phyloP scores from a whole-genome alignment of 2,329 filamentous ascomycete genomes.

The Diplodia mutila region DNA sequence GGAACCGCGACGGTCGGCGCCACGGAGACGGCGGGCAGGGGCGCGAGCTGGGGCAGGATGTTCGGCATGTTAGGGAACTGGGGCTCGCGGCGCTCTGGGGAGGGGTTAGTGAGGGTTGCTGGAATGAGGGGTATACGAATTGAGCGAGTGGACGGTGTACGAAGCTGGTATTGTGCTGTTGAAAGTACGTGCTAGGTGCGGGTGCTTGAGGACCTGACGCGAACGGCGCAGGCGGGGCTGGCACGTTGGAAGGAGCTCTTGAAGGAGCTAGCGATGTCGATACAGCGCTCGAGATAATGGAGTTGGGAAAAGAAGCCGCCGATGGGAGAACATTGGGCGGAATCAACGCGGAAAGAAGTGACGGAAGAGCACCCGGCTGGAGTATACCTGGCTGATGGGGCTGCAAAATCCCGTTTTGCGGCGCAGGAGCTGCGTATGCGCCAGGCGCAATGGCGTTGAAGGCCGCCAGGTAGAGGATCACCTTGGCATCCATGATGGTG shows the following conservation, averaged over 20 bases:
- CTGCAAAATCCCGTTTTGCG: background rate
- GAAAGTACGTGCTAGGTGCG: background rate
- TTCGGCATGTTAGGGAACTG: background rate
- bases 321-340: background rate
- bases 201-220: constrained; percentile 10
- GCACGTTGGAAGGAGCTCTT: background rate
- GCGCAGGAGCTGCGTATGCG: background rate
- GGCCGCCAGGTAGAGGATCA: constrained; percentile 18
- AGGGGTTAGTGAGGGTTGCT: background rate
- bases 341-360: background rate
- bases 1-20: background rate
- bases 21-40: background rate
- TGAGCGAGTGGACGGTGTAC: background rate
- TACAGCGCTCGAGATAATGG: background rate
- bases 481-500: constrained; percentile 14
- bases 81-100: background rate
- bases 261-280: background rate
- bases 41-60: background rate
- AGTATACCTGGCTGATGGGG: background rate
- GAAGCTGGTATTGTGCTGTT: too few species aligned
- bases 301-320: background rate
- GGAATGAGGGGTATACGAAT: background rate
- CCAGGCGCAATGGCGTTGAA: constrained; percentile 10
- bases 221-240: background rate
- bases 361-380: background rate